These are phyloP conservation scores for Populus tomentosa DNA, from an alignment of 441 rosid genomes.

Conservation along the genomic window DNA sequence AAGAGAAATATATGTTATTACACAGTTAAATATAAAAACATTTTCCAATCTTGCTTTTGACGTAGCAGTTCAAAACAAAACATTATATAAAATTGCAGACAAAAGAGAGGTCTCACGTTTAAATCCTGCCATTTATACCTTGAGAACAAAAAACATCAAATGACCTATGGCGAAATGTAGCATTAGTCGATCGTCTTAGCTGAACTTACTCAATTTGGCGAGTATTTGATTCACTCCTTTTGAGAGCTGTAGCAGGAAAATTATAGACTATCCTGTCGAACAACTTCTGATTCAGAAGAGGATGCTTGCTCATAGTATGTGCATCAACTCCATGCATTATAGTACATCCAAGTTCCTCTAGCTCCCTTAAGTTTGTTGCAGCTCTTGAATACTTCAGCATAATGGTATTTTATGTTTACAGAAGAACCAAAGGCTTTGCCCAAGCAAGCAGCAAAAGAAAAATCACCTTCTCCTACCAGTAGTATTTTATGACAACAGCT, in stretches of 20 bases:
- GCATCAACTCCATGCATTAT: slow-evolving; percentile 37
- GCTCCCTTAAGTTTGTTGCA: slow-evolving; percentile 20
- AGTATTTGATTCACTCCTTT: neutral
- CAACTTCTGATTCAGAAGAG: slow-evolving; percentile 5
- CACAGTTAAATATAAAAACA: neutral
- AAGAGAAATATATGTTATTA: neutral
- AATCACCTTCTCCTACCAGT: slow-evolving; percentile 38
- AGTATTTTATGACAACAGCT: slow-evolving; percentile 21
- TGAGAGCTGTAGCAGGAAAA: slow-evolving; percentile 19
- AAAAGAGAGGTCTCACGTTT: neutral
- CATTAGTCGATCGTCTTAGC: neutral
- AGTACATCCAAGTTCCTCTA: slow-evolving; percentile 30
- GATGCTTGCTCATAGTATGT: slow-evolving; percentile 30
- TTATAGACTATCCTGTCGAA: slow-evolving; percentile 30
- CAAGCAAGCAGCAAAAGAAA: slow-evolving; percentile 34
- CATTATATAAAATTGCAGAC: neutral
- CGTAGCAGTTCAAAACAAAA: neutral
- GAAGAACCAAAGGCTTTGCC: slow-evolving; percentile 31
- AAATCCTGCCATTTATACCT: neutral
- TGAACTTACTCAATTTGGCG: slow-evolving; percentile 15
- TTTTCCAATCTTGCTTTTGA: neutral
- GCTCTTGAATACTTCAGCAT: slow-evolving; percentile 8
- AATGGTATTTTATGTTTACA: neutral
- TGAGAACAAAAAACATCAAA: neutral
- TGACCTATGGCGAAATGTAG: neutral